phyloP scores from a whole-genome alignment of 176 grass and related monocot genomes.

The Juncus inflexus region DNA sequence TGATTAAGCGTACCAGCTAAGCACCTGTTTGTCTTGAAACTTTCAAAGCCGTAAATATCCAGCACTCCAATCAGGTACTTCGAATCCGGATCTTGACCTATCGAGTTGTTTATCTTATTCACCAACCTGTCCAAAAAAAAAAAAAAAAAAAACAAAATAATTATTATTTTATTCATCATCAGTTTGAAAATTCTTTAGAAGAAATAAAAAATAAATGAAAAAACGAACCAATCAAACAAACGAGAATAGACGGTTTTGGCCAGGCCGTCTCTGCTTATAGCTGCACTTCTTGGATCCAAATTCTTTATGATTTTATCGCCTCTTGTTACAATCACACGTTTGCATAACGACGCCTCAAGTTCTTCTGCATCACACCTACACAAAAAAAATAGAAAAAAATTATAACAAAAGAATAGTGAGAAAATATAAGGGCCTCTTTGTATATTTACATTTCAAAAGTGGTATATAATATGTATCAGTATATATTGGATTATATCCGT shows the following conservation, averaged over 20 bases:
- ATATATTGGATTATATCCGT: constrained; percentile 8
- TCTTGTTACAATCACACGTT: constrained; percentile 84
- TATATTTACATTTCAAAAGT: not conserved
- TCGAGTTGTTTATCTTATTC: constrained; percentile 86
- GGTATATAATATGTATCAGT: not conserved
- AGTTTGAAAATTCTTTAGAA: not conserved
- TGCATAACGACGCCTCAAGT: constrained; percentile 86
- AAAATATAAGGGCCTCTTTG: too few species aligned
- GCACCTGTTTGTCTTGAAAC: constrained; percentile 99
- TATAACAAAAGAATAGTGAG: not conserved
- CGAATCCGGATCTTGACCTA: constrained; percentile 93
- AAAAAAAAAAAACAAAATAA: constrained; percentile 23
- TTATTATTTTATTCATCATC: constrained; percentile 8
- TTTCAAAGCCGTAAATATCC: constrained; percentile 99
- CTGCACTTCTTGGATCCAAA: constrained; percentile 68
- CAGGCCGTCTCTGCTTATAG: constrained; percentile 92
- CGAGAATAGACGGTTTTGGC: constrained; percentile 93
- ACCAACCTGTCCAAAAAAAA: constrained; percentile 71
- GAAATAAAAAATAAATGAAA: not conserved
- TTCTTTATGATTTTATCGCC: constrained; percentile 80
- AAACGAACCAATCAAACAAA: constrained; percentile 91
- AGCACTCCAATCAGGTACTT: constrained; percentile 90
- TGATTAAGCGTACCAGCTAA: constrained; percentile 83
- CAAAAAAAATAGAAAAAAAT: constrained; percentile 32
- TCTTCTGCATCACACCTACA: constrained; percentile 75